These are phyloP conservation scores for Fusarium robinianum DNA, from an alignment of 2,329 filamentous ascomycete species.

Conservation along the genomic window DNA sequence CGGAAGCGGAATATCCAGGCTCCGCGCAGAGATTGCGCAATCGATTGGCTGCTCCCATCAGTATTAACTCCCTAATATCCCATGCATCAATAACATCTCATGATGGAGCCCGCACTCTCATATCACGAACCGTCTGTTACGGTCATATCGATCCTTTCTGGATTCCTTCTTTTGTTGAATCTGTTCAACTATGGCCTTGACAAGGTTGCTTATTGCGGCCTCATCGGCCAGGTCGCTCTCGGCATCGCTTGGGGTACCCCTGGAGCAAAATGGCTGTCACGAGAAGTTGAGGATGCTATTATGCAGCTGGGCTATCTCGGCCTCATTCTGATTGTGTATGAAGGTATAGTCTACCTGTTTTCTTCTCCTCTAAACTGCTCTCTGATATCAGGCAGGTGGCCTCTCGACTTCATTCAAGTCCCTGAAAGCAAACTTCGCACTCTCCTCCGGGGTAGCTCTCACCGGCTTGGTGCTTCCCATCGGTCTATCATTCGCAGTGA, in stretches of 20 bases:
- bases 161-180: conserved; percentile 68
- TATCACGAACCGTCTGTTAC: conserved; percentile 67
- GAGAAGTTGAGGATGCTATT: conserved; percentile 56
- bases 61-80: too few species aligned
- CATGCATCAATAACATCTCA: not conserved
- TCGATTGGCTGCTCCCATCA: not conserved
- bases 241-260: conserved; percentile 73
- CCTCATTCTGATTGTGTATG: conserved; percentile 72
- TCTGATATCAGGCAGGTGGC: conserved; percentile 50
- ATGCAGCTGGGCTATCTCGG: conserved; percentile 74
- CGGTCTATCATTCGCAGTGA: conserved; percentile 65
- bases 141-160: conserved; percentile 62
- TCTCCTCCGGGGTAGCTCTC: conserved; percentile 65
- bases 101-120: conserved; percentile 43
- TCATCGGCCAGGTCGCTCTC: conserved; percentile 72
- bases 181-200: conserved; percentile 61
- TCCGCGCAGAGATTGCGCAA: too few species aligned
- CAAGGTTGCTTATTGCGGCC: conserved; percentile 66
- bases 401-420: conserved; percentile 45
- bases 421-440: conserved; percentile 61
- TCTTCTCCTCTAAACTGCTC: not conserved
- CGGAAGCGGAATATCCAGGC: too few species aligned
- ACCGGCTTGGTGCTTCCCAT: conserved; percentile 70
- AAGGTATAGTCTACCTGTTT: conserved; percentile 54
- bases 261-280: conserved; percentile 62